Conservation (phyloP, 2,329 filamentous ascomycete genomes). For the Fusarium sarcochroum region DNA sequence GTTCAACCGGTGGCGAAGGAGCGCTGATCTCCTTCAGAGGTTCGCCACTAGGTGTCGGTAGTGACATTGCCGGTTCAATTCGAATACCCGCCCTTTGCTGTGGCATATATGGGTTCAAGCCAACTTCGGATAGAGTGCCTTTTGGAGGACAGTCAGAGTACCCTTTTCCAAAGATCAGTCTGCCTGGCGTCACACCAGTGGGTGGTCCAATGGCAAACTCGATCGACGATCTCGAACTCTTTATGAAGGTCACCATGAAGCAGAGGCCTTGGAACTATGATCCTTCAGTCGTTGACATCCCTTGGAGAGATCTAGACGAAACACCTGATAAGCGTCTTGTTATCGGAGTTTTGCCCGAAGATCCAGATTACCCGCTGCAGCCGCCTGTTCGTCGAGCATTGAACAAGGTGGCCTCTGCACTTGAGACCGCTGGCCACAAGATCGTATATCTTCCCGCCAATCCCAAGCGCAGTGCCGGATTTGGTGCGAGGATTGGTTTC, state of each 20-base stretch:
- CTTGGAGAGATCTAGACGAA: conserved; percentile 59
- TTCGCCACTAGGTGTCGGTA: conserved; percentile 45
- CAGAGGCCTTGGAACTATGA: conserved; percentile 63
- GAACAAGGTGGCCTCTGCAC: conserved; percentile 53
- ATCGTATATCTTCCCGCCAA: conserved; percentile 55
- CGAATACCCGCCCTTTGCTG: conserved; percentile 67
- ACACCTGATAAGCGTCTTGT: conserved; percentile 41
- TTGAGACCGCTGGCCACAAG: conserved; percentile 61
- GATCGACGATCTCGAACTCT: conserved; percentile 47
- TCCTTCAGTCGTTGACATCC: conserved; percentile 55
- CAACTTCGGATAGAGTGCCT: conserved; percentile 70
- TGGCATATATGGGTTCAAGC: conserved; percentile 68
- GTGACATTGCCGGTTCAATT: conserved; percentile 61
- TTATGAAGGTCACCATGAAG: conserved; percentile 57
- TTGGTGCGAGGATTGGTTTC: conserved; percentile 38
- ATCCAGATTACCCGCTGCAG: conserved; percentile 63
- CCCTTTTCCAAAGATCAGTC: conserved; percentile 23
- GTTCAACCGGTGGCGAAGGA: conserved; percentile 47
- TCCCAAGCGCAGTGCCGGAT: conserved; percentile 18
- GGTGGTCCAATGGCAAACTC: conserved; percentile 61
- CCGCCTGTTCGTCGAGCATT: conserved; percentile 64
- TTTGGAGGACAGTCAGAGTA: conserved; percentile 40
- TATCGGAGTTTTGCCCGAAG: conserved; percentile 64
- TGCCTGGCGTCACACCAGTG: conserved; percentile 53
- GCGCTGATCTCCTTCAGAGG: conserved; percentile 44